Evolutionary conservation across 2,329 filamentous ascomycete genomes (phyloP).

Genomic region (Trichoderma koningiopsis): DNA sequence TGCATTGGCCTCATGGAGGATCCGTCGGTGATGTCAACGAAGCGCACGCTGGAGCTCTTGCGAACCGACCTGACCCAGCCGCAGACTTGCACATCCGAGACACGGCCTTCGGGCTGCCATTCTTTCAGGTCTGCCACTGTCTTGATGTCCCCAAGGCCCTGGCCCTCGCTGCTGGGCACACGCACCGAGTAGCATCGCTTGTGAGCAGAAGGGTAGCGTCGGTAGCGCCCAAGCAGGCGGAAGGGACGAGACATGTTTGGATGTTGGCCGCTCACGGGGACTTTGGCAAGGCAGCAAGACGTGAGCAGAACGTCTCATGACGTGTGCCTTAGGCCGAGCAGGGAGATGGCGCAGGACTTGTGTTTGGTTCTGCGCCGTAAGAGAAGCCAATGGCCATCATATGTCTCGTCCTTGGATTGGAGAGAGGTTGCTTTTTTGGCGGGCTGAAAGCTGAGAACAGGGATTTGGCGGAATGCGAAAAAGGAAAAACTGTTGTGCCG

Average conservation of each 20-base stretch:
- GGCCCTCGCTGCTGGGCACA: conserved; percentile 27
- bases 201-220: neutral
- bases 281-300: conserved; percentile 8
- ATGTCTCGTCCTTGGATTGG: neutral
- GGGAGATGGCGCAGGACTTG: conserved; percentile 12
- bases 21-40: conserved; percentile 85
- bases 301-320: conserved; percentile 18
- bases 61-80: conserved; percentile 84
- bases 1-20: conserved; percentile 79
- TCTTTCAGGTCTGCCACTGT: conserved; percentile 60
- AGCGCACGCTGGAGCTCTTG: conserved; percentile 80
- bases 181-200: conserved; percentile 41
- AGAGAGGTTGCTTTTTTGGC: conserved; percentile 4
- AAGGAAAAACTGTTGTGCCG: conserved; percentile 27
- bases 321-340: neutral
- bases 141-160: conserved; percentile 36
- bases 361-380: conserved; percentile 4
- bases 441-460: conserved; percentile 16
- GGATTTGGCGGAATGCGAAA: conserved; percentile 5
- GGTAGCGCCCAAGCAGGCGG: conserved; percentile 20
- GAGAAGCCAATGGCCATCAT: conserved; percentile 1
- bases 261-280: conserved; percentile 17
- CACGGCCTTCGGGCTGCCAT: conserved; percentile 46
- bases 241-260: conserved; percentile 21
- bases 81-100: conserved; percentile 62